Conservation (phyloP, 2,329 filamentous ascomycete genomes). For the Paraphoma chrysanthemicola region DNA sequence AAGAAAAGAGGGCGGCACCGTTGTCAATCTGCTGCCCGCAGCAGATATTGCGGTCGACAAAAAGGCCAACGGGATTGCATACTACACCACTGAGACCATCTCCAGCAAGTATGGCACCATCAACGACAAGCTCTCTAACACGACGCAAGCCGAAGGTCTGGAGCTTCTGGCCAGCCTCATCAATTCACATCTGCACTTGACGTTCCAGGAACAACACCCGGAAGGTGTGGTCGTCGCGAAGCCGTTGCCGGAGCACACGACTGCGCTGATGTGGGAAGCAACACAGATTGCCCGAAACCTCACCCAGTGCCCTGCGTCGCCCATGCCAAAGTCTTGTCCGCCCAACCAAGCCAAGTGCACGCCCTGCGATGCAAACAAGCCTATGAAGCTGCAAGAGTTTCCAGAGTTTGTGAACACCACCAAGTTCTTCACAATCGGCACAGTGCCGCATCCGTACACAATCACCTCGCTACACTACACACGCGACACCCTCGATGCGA, state of each 20-base stretch:
- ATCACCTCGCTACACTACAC: slow-evolving; percentile 70
- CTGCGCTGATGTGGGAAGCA: slow-evolving; percentile 73
- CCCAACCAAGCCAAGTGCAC: slow-evolving; percentile 79
- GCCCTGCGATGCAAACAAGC: slow-evolving; percentile 69
- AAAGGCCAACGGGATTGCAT: slow-evolving; percentile 73
- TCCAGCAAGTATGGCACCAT: slow-evolving; percentile 70
- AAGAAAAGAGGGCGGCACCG: slow-evolving; percentile 60
- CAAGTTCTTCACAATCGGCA: slow-evolving; percentile 79
- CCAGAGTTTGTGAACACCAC: slow-evolving; percentile 74
- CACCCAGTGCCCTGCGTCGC: slow-evolving; percentile 74
- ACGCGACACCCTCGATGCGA: slow-evolving; percentile 52
- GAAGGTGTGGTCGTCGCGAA: slow-evolving; percentile 82
- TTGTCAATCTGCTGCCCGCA: slow-evolving; percentile 63
- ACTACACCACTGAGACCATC: slow-evolving; percentile 73
- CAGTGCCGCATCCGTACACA: slow-evolving; percentile 91
- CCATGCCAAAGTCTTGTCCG: slow-evolving; percentile 79
- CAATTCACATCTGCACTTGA: slow-evolving; percentile 82
- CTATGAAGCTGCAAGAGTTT: slow-evolving; percentile 72
- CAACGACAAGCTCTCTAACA: slow-evolving; percentile 64
- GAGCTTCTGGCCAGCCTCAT: slow-evolving; percentile 75
- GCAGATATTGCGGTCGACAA: slow-evolving; percentile 71
- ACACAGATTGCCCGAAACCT: slow-evolving; percentile 77
- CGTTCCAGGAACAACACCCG: slow-evolving; percentile 81
- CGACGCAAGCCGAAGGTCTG: slow-evolving; percentile 66
- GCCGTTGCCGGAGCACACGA: slow-evolving; percentile 77